A percentile compares a stretch with the other conserved stretches of the same genome.
These are phyloP conservation scores for Hemisphaericaspora xylofermentans DNA, from an alignment of 1,139 yeast genomes.

Conservation along the genomic window DNA sequence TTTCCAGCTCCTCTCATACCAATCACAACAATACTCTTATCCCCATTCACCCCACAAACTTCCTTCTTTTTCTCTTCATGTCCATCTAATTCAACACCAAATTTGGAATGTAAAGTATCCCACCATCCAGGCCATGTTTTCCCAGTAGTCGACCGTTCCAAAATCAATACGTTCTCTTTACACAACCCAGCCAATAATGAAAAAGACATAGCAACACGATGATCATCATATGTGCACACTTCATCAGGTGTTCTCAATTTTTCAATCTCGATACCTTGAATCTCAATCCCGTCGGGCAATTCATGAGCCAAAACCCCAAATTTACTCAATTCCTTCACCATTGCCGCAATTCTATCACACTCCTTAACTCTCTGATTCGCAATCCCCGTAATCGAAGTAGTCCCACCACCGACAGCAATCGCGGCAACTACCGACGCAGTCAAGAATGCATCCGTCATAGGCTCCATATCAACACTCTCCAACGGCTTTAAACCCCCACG, in stretches of 20 bases:
- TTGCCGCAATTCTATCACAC: constrained; percentile 93
- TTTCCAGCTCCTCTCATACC: constrained; percentile 99
- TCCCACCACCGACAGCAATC: constrained; percentile 56
- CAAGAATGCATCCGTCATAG: constrained; percentile 98
- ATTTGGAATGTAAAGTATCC: constrained; percentile 78
- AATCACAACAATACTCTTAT: constrained; percentile 71
- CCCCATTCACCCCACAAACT: constrained; percentile 33
- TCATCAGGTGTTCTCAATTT: constrained; percentile 51
- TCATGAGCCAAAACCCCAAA: constrained; percentile 87
- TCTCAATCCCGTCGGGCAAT: constrained; percentile 88
- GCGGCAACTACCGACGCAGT: constrained; percentile 98
- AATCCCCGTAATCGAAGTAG: constrained; percentile 88
- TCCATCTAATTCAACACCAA: constrained; percentile 70
- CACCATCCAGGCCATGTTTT: constrained; percentile 99
- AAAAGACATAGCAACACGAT: constrained; percentile 97
- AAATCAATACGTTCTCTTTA: constrained; percentile 61
- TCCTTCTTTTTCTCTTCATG: constrained; percentile 39
- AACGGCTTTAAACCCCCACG: constrained; percentile 68
- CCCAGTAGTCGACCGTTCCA: constrained; percentile 89
- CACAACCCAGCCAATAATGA: constrained; percentile 72
- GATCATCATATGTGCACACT: constrained; percentile 92
- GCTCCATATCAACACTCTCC: constrained; percentile 90
- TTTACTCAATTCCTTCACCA: constrained; percentile 83
- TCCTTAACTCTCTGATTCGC: constrained; percentile 98
- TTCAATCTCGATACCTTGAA: constrained; percentile 60